phyloP scores from a whole-genome alignment of 768 basidiomycete species.

The Rhizopogon roseolus region DNA sequence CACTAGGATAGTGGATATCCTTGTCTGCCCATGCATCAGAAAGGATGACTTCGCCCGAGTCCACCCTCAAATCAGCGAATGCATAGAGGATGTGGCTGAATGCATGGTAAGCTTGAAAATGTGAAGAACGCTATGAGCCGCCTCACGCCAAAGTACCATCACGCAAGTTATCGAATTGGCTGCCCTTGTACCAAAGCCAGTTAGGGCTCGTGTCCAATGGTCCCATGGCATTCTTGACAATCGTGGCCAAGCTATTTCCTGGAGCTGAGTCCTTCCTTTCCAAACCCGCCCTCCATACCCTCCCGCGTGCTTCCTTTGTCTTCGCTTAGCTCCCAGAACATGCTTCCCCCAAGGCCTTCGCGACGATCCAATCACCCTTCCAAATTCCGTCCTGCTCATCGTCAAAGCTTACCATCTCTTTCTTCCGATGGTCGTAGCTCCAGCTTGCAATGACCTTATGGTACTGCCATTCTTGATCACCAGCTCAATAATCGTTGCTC shows the following conservation, averaged over 20 bases:
- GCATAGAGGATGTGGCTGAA: conserved; percentile 84
- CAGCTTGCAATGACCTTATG: conserved; percentile 70
- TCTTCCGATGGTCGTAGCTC: conserved; percentile 68
- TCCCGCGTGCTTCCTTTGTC: conserved; percentile 70
- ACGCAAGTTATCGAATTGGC: conserved; percentile 77
- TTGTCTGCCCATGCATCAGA: conserved; percentile 95
- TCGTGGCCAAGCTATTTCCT: conserved; percentile 64
- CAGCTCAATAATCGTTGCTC: too few species aligned
- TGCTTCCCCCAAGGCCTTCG: conserved; percentile 80
- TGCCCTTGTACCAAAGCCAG: conserved; percentile 75
- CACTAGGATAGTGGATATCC: conserved; percentile 93
- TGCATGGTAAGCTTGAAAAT: conserved; percentile 4
- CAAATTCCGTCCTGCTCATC: conserved; percentile 57
- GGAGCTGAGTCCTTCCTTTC: conserved; percentile 73
- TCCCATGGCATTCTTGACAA: conserved; percentile 79
- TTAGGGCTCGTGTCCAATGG: conserved; percentile 67
- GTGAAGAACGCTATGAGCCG: conserved; percentile 5
- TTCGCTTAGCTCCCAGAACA: conserved; percentile 92
- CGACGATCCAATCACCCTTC: conserved; percentile 82
- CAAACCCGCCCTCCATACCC: conserved; percentile 69
- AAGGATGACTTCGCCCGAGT: conserved; percentile 81
- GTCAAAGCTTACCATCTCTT: conserved; percentile 85
- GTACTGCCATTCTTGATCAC: too few species aligned
- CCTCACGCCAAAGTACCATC: conserved; percentile 80
- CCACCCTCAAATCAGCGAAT: conserved; percentile 85